These are phyloP conservation scores for Euphrasia confusa DNA, from an alignment of 257 asterid genomes.

Conservation along the genomic window DNA sequence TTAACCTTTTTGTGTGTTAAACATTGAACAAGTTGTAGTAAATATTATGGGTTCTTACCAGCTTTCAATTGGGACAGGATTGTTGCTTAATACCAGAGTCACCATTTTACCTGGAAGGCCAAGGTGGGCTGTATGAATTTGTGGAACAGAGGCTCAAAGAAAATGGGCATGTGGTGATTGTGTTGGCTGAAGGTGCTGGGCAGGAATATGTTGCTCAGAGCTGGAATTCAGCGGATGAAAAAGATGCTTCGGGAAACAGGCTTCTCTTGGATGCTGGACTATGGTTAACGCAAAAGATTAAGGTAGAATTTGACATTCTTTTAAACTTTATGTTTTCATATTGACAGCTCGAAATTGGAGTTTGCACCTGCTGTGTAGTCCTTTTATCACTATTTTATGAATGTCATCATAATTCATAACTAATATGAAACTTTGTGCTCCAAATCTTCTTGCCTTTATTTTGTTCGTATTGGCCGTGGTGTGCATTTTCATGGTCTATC, in stretches of 20 bases:
- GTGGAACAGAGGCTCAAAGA: constrained; percentile 80
- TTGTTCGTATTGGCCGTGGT: background rate
- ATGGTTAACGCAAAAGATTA: constrained; percentile 81
- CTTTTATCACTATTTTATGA: background rate
- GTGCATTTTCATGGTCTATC: constrained; percentile 3
- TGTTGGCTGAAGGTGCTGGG: constrained; percentile 96
- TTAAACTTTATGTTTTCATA: background rate
- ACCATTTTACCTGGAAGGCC: constrained; percentile 88
- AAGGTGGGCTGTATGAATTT: constrained; percentile 82
- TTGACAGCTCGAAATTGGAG: constrained; percentile 10
- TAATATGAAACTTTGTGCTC: constrained; percentile 11
- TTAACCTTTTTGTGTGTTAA: background rate
- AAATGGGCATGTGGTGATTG: constrained; percentile 75
- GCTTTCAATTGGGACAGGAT: constrained; percentile 53
- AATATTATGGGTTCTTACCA: constrained; percentile 3
- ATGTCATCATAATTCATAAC: background rate
- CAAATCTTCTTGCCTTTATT: constrained; percentile 5
- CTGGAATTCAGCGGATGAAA: constrained; percentile 52
- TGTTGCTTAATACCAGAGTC: constrained; percentile 97
- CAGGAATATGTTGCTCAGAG: constrained; percentile 77
- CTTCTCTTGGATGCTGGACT: constrained; percentile 83
- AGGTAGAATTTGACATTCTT: constrained; percentile 44
- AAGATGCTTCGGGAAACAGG: constrained; percentile 89
- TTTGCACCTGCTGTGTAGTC: constrained; percentile 3
- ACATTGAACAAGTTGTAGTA: constrained; percentile 8